Base-by-base conservation (phyloP, 75 land plant genomes). In the Picea glauca region DNA sequence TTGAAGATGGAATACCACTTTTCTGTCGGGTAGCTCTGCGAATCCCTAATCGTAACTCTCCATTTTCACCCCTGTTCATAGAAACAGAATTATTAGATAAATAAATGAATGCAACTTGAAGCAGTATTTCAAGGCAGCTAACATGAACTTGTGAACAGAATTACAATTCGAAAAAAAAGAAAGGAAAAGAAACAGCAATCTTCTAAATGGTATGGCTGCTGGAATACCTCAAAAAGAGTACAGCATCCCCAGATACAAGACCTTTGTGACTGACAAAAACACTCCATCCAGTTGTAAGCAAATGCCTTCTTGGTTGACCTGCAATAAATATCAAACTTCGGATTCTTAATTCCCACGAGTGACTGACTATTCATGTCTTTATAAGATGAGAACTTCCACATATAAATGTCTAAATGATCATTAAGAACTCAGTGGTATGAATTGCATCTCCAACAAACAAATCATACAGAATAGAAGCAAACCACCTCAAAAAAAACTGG, bases 221-320 rank as follows among this genome's bases (percentile, higher is more conserved):
- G 56, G 56, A 15, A 61, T 85, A 95, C 98, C 96, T 85, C 26
- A 93, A 82, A 76, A 96, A 96, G n/a, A 96, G 88, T 62, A 96
- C 98, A 76, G 98, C 90, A 87, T 96, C 98, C 60, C 98, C 98
- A 74, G 98, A 94, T 13, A 89, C 89, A 32, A 96, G 94, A 79
- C 88, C 92, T 76, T 96, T 96, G 80, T 89, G 89, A 75, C 93
- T 96, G 7, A 96, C 94, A 84, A 93, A 96, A n/a, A 93, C 94
- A 86, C 98, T 93, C 98, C 98, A 96, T n/a, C 98, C 98, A 65
- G 96, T 96, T 15, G 98, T 96, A 18, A 96, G 93, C 84, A 96
- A 84, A 84, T 96, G 98, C 85, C 98, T 83, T 50, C 98, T 81
- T 40, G 98, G 98, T 75, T 89, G 94, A 43, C 98, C 98, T 95